Evolutionary conservation across 208 protist species (phyloP).

Genomic region (Leishmania mexicana): DNA sequence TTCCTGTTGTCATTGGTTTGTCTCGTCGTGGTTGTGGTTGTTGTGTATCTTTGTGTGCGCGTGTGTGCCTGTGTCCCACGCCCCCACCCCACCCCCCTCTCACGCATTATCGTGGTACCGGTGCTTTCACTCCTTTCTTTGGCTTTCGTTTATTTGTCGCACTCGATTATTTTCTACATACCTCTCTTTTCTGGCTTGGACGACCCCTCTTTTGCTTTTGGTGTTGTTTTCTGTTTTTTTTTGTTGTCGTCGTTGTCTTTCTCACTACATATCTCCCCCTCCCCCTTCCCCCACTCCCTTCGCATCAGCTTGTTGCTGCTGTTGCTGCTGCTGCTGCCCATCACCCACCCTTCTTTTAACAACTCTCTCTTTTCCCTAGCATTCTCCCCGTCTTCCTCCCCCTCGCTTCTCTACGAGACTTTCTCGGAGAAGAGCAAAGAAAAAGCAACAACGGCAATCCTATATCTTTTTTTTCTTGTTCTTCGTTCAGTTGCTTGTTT

Average conservation of each 20-base stretch:
- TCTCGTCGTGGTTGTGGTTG: background rate
- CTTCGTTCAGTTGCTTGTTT: background rate
- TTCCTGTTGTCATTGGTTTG: background rate
- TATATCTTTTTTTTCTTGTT: background rate
- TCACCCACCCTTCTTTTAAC: background rate
- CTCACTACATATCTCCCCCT: background rate
- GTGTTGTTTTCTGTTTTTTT: background rate
- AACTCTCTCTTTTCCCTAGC: background rate
- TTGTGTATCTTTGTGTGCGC: slow-evolving; percentile 1
- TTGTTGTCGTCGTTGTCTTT: background rate
- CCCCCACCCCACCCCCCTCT: background rate
- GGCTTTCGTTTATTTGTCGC: background rate
- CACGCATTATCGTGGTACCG: background rate
- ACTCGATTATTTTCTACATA: background rate
- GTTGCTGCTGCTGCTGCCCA: background rate
- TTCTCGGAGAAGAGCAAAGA: background rate
- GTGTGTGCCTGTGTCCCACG: background rate
- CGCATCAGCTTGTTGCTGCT: slow-evolving; percentile 1
- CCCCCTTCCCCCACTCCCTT: too few relatives aligned
- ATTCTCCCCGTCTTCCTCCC: background rate
- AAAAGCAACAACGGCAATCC: background rate
- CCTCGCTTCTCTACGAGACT: background rate
- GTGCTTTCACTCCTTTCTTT: slow-evolving; percentile 2
- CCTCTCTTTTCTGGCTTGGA: background rate
- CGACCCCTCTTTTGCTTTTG: background rate